Base-by-base conservation (phyloP, 768 basidiomycete species). In the Hydnomerulius pinastri region DNA sequence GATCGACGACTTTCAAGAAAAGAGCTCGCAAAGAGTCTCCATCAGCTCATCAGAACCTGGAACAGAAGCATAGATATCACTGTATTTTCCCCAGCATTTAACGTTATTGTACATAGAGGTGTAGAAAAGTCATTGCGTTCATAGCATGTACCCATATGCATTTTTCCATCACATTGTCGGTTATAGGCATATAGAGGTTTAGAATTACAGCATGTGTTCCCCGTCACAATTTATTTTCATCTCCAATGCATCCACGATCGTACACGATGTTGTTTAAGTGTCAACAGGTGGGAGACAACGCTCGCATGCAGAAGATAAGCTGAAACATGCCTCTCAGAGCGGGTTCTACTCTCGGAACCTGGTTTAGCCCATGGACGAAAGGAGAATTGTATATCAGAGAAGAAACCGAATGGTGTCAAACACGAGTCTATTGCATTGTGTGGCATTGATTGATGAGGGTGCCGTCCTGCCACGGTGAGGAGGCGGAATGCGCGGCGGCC, bases 1-100 rank as follows among this genome's bases (percentile, higher is more conserved):
- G 23, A 48, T 44, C n/a, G 50, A 55, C 4, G 48, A 60, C 25
- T 21, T 50, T 6, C 52, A 50, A 48, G 68, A 70, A 52, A 56
- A 62, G 39, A 46, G 55, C 28, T 53, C 32, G 20, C 35, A 56
- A 32, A 30, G 39, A 28, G 44, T 42, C 43, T 45, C 49, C 38
- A 38, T 53, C 24, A 23, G 37, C 36, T 53, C 53, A 21, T 23
- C 52, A 20, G 36, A 51, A 25, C 33, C 50, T 13, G 17, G n/a
- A 21, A 43, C 53, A 48, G 43, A 60, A 43, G 62, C 43, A 43
- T 69, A 56, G 55, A 47, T 43, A 39, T 46, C 35, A 36, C 30
- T 35, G 25, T 49, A 47, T 29, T 28, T 45, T 36, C 21, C 48
- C 18, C 27, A 39, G 37, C 24, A 57, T 43, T 43, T 58, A 59